Percentiles rank a stretch among this genome's conserved stretches.
Conservation (phyloP, 768 basidiomycete species). For the Pleurotus pulmonarius region DNA sequence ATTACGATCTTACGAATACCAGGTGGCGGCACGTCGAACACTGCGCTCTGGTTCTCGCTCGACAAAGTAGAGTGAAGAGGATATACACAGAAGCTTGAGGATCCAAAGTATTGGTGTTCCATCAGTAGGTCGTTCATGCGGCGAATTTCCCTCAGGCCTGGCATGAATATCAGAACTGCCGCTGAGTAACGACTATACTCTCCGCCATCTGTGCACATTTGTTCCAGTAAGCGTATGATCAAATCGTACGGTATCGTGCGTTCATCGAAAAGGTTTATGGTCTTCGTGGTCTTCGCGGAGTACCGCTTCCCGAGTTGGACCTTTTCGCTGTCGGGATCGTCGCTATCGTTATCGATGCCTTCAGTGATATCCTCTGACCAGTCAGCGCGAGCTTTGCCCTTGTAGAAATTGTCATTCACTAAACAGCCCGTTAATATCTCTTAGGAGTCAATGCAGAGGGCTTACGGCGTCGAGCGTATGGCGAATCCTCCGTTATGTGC, state of each 20-base stretch:
- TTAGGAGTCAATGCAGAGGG: slow-evolving; percentile 10
- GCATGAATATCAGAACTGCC: slow-evolving; percentile 90
- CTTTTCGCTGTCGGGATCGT: slow-evolving; percentile 30
- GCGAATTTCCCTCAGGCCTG: slow-evolving; percentile 91
- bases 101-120: slow-evolving; percentile 73
- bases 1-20: slow-evolving; percentile 93
- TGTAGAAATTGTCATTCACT: slow-evolving; percentile 65
- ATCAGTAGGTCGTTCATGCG: slow-evolving; percentile 76
- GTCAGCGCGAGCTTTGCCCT: slow-evolving; percentile 58
- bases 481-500: slow-evolving; percentile 76
- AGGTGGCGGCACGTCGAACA: slow-evolving; percentile 81
- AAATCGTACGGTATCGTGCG: slow-evolving; percentile 89
- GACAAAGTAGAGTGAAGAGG: slow-evolving; percentile 93
- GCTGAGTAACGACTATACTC: slow-evolving; percentile 55
- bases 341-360: slow-evolving; percentile 61
- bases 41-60: slow-evolving; percentile 84
- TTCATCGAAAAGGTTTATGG: slow-evolving; percentile 84
- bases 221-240: slow-evolving; percentile 78
- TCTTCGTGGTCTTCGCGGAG: slow-evolving; percentile 66
- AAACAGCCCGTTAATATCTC: not conserved
- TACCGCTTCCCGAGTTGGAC: slow-evolving; percentile 76
- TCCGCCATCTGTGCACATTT: slow-evolving; percentile 69
- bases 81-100: slow-evolving; percentile 66
- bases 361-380: slow-evolving; percentile 73
- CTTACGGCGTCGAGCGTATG: slow-evolving; percentile 72